These are phyloP conservation scores for Thozetella sp. DNA, from an alignment of 495 filamentous ascomycete genomes.

Conservation along the genomic window DNA sequence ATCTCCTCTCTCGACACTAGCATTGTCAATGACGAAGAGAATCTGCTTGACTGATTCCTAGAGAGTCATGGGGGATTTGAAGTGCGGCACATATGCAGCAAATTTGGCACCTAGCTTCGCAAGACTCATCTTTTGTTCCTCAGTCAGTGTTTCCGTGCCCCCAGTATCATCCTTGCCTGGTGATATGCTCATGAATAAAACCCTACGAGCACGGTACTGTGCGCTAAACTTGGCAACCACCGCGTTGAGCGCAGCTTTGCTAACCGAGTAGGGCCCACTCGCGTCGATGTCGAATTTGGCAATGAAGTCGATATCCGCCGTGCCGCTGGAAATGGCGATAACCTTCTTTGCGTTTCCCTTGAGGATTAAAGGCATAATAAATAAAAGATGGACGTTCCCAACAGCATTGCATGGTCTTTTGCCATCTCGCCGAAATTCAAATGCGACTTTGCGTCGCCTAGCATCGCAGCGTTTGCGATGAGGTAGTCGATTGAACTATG, in stretches of 20 bases:
- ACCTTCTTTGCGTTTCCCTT: constrained; percentile 56
- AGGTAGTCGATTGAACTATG: too few species aligned
- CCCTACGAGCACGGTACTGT: constrained; percentile 49
- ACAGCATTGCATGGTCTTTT: constrained; percentile 45
- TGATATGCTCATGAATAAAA: constrained; percentile 50
- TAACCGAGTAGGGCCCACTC: constrained; percentile 26
- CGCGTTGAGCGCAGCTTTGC: constrained; percentile 46
- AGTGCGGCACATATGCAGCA: constrained; percentile 40
- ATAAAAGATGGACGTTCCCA: constrained; percentile 51
- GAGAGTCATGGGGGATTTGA: constrained; percentile 38
- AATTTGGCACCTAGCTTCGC: constrained; percentile 28
- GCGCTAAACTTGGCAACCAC: constrained; percentile 48
- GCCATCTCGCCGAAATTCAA: constrained; percentile 22
- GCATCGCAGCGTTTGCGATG: too few species aligned
- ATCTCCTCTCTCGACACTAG: constrained; percentile 43
- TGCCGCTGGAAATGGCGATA: constrained; percentile 49
- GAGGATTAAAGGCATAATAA: constrained; percentile 52
- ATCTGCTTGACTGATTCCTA: constrained; percentile 38
- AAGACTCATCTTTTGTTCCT: constrained; percentile 28
- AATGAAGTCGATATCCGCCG: constrained; percentile 37
- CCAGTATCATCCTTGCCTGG: constrained; percentile 49
- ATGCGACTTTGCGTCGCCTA: constrained; percentile 21
- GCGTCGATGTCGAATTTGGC: constrained; percentile 22
- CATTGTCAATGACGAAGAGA: constrained; percentile 32
- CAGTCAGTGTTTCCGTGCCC: constrained; percentile 27